A percentile compares a stretch with the other conserved stretches of the same genome.
phyloP scores from a whole-genome alignment of 352 stramenopile genomes.

The Poterioochromonas sp. region DNA sequence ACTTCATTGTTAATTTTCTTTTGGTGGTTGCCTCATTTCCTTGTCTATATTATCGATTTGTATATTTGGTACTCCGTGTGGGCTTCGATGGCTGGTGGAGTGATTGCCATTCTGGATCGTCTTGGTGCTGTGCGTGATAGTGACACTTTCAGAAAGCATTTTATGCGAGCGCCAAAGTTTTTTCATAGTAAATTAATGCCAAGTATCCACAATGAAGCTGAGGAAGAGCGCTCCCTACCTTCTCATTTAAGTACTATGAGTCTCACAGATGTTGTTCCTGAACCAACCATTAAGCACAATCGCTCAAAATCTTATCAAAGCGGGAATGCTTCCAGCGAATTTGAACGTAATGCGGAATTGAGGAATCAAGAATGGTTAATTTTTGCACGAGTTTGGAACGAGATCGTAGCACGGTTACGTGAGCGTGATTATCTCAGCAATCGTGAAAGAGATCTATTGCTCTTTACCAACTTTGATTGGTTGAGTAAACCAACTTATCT shows the following conservation, averaged over 20 bases:
- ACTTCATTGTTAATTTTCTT: conserved; percentile 79
- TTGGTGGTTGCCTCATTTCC: conserved; percentile 86
- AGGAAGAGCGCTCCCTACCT: neutral
- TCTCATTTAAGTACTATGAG: neutral
- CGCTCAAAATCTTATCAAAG: neutral
- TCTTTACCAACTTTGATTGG: conserved; percentile 87
- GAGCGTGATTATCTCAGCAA: conserved; percentile 73
- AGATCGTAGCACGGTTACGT: conserved; percentile 89
- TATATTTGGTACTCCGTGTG: conserved; percentile 96
- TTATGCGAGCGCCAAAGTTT: conserved; percentile 66
- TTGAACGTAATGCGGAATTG: conserved; percentile 58
- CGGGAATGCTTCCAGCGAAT: neutral
- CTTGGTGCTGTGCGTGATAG: conserved; percentile 92
- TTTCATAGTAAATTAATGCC: conserved; percentile 74
- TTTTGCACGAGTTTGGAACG: conserved; percentile 93
- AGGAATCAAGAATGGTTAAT: conserved; percentile 94
- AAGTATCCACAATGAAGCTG: neutral
- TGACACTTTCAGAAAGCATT: conserved; percentile 64
- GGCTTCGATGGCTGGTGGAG: conserved; percentile 76
- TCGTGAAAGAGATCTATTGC: conserved; percentile 69
- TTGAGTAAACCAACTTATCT: conserved; percentile 96
- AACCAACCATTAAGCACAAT: neutral
- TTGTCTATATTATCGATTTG: conserved; percentile 95
- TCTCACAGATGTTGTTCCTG: neutral
- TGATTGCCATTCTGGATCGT: conserved; percentile 69